Evolutionary conservation across 352 stramenopile genomes (phyloP), one percentile per base, ranked within the genome.

Genomic region (Globisporangium barbulae): DNA sequence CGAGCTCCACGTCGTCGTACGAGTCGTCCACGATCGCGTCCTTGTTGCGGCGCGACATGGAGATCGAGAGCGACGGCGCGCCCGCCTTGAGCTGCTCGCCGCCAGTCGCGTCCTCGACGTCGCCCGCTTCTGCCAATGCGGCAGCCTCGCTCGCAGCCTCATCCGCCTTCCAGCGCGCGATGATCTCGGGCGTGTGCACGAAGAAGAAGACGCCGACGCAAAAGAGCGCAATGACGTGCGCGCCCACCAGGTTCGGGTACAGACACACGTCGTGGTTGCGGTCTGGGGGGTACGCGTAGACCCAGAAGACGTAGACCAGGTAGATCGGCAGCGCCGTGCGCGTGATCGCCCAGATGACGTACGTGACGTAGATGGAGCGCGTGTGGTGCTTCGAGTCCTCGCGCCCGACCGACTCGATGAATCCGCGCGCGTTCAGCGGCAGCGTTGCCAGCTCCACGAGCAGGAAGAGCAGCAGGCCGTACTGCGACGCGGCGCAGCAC

Each of bases 161-260:
- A 35, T 74, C 52, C 2, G 68, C 60, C 19, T 57, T 65, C 60
- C 69, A 68, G 22, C 74, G 72, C 13, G 60, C 66, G 13, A 87
- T 63, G 68, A 92, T 80, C 65, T 94, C 85, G 1, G 83, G 83
- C 3, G 81, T 92, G 71, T 91, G 83, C 45, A 91, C 79, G 62
- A 90, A 91, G 65, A 90, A 80, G 64, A 94, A 94, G 13, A 92
- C 83, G 56, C 82, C 80, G 41, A 94, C 73, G 63, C 85, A 94
- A 50, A 92, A 92, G 50, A 92, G 70, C 57, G 85, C 76, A 53
- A 94, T 93, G 59, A 92, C 61, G 70, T 94, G 82, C 8, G 85
- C 83, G 35, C 80, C 81, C 22, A 91, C 75, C 25, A 92, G 54
- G 63, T 89, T 92, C 12, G 85, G 79, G 68, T 89, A 91, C 61